These are phyloP conservation scores for Silene noctiflora DNA, from an alignment of 179 eudicot species.

Conservation along the genomic window DNA sequence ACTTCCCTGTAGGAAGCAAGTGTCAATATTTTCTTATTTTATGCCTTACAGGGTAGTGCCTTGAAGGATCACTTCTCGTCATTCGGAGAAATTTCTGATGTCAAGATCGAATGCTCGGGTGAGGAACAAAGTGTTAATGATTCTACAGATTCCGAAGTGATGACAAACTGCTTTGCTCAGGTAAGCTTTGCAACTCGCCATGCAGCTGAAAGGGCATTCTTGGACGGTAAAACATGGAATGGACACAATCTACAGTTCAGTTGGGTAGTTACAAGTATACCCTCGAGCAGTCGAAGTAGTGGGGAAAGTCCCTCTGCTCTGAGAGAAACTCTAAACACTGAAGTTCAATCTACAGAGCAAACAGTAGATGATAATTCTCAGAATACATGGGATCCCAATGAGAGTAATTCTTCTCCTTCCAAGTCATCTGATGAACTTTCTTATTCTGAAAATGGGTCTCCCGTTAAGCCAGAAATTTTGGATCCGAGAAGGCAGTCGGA, in stretches of 20 bases:
- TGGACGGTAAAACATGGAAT: constrained; percentile 62
- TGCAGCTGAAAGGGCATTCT: constrained; percentile 83
- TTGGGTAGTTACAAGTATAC: constrained; percentile 43
- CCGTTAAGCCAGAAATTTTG: constrained; percentile 26
- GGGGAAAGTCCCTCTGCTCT: constrained; percentile 49
- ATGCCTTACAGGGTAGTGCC: constrained; percentile 52
- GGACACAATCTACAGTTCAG: constrained; percentile 58
- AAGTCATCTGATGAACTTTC: constrained; percentile 31
- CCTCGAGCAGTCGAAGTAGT: constrained; percentile 36
- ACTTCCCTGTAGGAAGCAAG: too few relatives aligned
- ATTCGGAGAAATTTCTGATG: constrained; percentile 56
- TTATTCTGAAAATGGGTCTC: constrained; percentile 28
- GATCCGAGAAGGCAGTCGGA: constrained; percentile 33
- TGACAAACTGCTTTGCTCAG: constrained; percentile 48
- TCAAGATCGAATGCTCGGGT: constrained; percentile 56
- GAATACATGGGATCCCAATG: constrained; percentile 8
- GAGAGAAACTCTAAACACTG: constrained; percentile 34
- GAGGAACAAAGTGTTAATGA: constrained; percentile 29
- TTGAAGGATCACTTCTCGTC: constrained; percentile 70
- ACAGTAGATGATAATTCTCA: constrained; percentile 15
- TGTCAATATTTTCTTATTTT: background rate
- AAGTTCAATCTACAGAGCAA: constrained; percentile 36
- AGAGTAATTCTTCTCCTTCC: constrained; percentile 25
- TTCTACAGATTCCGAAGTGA: constrained; percentile 32
- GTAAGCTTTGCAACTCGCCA: constrained; percentile 60